A percentile compares a stretch with the other conserved stretches of the same genome.
Evolutionary conservation across 2,329 filamentous ascomycete species (phyloP).

Genomic region (Pyrenophora tritici-repentis): DNA sequence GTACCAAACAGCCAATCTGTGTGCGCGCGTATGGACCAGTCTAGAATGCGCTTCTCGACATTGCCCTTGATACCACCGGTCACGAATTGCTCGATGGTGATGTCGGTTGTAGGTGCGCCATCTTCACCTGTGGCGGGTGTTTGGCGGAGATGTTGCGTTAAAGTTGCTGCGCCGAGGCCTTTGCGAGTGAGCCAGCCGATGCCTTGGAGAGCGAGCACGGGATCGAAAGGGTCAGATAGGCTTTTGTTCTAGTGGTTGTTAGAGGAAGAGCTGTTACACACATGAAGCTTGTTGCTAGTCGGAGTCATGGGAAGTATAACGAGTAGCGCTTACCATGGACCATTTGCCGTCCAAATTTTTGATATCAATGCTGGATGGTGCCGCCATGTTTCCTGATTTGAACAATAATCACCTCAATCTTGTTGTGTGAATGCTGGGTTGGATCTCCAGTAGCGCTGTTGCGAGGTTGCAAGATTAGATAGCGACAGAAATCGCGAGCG

Average conservation of each 20-base stretch:
- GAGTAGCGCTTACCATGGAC: constrained; percentile 37
- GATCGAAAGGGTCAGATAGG: constrained; percentile 71
- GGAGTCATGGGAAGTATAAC: not conserved
- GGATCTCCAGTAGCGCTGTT: constrained; percentile 4
- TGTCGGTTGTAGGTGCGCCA: constrained; percentile 53
- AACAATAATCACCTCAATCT: not conserved
- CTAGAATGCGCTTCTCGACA: constrained; percentile 61
- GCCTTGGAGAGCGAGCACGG: constrained; percentile 66
- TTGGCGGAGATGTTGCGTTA: constrained; percentile 65
- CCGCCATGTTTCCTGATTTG: constrained; percentile 40
- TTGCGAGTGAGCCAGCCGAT: constrained; percentile 71
- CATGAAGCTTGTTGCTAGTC: too few relatives aligned
- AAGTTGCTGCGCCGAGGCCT: constrained; percentile 68
- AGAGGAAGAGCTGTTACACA: not conserved
- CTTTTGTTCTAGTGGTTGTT: constrained; percentile 67
- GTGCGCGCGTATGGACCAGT: constrained; percentile 68
- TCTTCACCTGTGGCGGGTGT: constrained; percentile 25
- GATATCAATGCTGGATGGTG: constrained; percentile 41
- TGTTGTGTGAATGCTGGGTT: not conserved
- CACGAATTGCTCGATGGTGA: constrained; percentile 73
- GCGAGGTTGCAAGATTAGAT: constrained; percentile 6
- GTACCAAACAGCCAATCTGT: constrained; percentile 79
- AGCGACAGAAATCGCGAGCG: not conserved
- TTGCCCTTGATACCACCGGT: constrained; percentile 74
- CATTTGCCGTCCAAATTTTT: constrained; percentile 47